Percentiles rank a stretch among this genome's conserved stretches.
Conservation (phyloP, 148 eudicot genomes). For the Silene uniflora region DNA sequence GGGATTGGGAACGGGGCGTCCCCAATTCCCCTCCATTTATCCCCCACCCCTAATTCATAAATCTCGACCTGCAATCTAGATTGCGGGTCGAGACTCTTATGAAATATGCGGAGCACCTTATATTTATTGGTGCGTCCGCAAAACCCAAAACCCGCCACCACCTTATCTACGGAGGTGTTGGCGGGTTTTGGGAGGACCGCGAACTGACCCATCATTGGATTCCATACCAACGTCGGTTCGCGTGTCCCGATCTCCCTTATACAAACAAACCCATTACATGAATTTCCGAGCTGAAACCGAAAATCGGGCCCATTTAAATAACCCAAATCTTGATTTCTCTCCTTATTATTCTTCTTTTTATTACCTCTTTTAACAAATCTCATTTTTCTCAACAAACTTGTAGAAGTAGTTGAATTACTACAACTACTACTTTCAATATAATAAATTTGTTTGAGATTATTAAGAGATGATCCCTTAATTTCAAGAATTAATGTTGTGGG, state of each 20-base stretch:
- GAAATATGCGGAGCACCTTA: constrained; percentile 29
- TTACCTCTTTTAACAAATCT: background rate
- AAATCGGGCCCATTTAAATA: constrained; percentile 4
- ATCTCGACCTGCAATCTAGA: constrained; percentile 20
- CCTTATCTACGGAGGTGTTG: constrained; percentile 9
- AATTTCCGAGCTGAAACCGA: constrained; percentile 32
- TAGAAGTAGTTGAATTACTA: background rate
- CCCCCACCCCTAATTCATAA: constrained; percentile 24
- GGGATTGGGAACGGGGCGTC: constrained; percentile 27
- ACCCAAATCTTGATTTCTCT: background rate
- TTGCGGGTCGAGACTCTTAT: constrained; percentile 9
- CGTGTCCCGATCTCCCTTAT: constrained; percentile 20
- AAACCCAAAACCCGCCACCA: constrained; percentile 38
- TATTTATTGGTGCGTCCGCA: constrained; percentile 24
- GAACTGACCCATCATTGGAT: constrained; percentile 34
- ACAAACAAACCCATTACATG: constrained; percentile 45
- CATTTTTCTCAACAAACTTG: background rate
- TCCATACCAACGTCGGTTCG: constrained; percentile 34
- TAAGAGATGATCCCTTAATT: constrained; percentile 19
- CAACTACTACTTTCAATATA: constrained; percentile 6
- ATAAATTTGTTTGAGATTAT: constrained; percentile 11
- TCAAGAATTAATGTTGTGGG: constrained; percentile 29
- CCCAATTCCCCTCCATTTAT: constrained; percentile 32
- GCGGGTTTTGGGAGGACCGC: constrained; percentile 23
- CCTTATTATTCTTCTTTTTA: background rate